phyloP scores from a whole-genome alignment of 192 early-diverging fungal genomes.

The Coemansia sp. region DNA sequence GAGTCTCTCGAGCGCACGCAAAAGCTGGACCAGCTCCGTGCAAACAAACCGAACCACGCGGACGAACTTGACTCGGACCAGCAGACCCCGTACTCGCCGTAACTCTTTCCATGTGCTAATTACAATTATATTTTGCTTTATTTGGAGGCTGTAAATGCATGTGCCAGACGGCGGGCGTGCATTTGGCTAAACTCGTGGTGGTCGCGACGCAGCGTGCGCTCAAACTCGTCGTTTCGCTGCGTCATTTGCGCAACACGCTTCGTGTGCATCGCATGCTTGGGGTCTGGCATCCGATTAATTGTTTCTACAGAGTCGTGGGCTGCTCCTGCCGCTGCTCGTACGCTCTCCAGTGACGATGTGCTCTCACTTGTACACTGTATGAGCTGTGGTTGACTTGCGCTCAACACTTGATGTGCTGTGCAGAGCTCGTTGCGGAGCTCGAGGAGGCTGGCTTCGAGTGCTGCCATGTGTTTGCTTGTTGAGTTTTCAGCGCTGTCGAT shows the following conservation, averaged over 20 bases:
- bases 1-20: slow-evolving; percentile 37
- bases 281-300: not conserved
- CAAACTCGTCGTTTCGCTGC: slow-evolving; percentile 9
- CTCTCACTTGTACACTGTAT: not conserved
- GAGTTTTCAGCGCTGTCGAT: not conserved
- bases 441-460: not conserved
- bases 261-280: not conserved
- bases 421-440: not conserved
- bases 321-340: not conserved
- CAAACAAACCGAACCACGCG: too few species aligned
- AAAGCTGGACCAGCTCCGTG: not conserved
- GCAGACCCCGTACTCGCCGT: too few species aligned
- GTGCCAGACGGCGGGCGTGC: slow-evolving; percentile 8
- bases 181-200: slow-evolving; percentile 9
- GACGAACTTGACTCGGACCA: too few species aligned
- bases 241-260: not conserved
- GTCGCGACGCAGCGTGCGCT: slow-evolving; percentile 4
- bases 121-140: not conserved
- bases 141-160: not conserved
- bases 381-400: not conserved
- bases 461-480: not conserved
- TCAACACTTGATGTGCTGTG: not conserved
- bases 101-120: not conserved
- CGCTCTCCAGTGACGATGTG: not conserved
- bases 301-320: not conserved